Evolutionary conservation across 192 early-diverging fungal genomes (phyloP).

Genomic region (Piromyces sp.): DNA sequence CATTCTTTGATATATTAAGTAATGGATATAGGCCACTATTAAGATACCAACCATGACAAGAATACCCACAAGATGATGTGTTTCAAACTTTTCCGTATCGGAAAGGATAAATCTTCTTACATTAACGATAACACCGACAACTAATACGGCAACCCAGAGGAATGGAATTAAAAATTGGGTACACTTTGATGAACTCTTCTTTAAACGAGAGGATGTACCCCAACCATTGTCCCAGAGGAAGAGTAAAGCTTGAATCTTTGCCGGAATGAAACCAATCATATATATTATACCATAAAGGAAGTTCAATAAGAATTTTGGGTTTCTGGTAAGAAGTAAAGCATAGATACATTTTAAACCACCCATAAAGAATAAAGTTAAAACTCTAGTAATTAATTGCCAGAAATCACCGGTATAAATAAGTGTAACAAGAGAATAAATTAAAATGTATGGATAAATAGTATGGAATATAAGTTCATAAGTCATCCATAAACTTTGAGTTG

Average conservation of each 20-base stretch:
- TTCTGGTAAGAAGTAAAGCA: slow-evolving; percentile 12
- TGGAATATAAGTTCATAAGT: slow-evolving; percentile 37
- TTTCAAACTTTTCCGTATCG: too few species aligned
- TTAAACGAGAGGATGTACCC: slow-evolving; percentile 15
- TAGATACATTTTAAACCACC: slow-evolving; percentile 25
- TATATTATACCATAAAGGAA: slow-evolving; percentile 31
- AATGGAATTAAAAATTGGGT: too few species aligned
- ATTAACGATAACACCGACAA: too few species aligned
- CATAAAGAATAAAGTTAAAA: slow-evolving; percentile 19
- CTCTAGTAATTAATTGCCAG: slow-evolving; percentile 20
- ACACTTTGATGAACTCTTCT: too few species aligned
- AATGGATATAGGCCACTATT: too few species aligned
- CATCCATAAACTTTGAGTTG: slow-evolving; percentile 34
- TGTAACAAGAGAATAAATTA: slow-evolving; percentile 24
- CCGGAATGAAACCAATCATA: slow-evolving; percentile 30
- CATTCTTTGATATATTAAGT: too few species aligned
- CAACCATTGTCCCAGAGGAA: slow-evolving; percentile 36
- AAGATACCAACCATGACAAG: too few species aligned
- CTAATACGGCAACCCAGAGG: too few species aligned
- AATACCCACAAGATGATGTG: too few species aligned
- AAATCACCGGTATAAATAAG: slow-evolving; percentile 9
- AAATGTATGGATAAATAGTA: slow-evolving; percentile 41
- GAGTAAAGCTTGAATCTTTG: slow-evolving; percentile 32
- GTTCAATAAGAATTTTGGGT: slow-evolving; percentile 19
- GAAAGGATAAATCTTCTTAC: too few species aligned